Percentiles rank a stretch among this genome's conserved stretches.
Conservation (phyloP, 2,329 filamentous ascomycete species). For the Ascochyta rabiei region DNA sequence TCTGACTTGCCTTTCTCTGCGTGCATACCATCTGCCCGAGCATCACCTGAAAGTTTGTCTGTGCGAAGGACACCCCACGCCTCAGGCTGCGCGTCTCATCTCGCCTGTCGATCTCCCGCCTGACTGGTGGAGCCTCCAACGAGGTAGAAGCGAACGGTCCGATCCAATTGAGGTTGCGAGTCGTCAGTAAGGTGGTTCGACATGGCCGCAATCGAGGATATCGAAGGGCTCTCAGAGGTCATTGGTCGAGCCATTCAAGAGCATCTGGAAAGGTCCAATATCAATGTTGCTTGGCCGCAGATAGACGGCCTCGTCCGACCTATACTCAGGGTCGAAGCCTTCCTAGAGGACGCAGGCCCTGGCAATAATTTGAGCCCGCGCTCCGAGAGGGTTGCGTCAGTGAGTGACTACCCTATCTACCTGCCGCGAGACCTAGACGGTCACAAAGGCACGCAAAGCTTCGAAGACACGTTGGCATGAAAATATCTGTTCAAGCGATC, state of each 20-base stretch:
- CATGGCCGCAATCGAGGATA: conserved; percentile 26
- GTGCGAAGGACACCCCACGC: not conserved
- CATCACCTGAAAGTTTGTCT: conserved; percentile 2
- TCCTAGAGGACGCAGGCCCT: conserved; percentile 35
- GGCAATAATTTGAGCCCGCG: conserved; percentile 14
- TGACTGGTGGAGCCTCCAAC: not conserved
- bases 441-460: not conserved
- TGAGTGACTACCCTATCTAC: conserved; percentile 15
- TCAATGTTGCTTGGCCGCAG: conserved; percentile 34
- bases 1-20: not conserved
- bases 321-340: conserved; percentile 40
- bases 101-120: not conserved
- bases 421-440: not conserved
- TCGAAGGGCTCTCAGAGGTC: conserved; percentile 40
- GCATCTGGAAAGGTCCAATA: conserved; percentile 32
- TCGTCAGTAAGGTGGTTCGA: not conserved
- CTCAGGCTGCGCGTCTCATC: not conserved
- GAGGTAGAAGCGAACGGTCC: not conserved
- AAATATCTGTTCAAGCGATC: not conserved
- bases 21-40: conserved; percentile 2
- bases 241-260: conserved; percentile 40
- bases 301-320: conserved; percentile 30
- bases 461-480: not conserved
- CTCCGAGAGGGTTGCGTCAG: conserved; percentile 37
- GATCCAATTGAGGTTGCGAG: not conserved